These are phyloP conservation scores for Wickerhamomyces ciferrii DNA, from an alignment of 805 yeast species.

Conservation along the genomic window DNA sequence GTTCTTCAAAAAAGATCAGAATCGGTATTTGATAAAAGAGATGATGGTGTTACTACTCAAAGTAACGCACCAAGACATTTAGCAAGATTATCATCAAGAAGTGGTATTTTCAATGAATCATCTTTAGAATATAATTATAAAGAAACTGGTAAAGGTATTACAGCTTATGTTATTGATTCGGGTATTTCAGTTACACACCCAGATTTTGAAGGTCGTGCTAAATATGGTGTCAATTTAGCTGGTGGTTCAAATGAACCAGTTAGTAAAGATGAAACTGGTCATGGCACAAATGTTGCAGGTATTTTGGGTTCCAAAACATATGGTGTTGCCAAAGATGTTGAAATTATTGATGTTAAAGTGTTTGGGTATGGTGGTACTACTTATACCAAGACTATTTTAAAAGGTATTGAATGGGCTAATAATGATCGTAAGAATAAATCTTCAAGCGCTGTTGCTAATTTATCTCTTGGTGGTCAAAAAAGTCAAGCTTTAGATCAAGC, in stretches of 20 bases:
- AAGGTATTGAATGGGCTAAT: slow-evolving; percentile 63
- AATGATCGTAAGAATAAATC: slow-evolving; percentile 39
- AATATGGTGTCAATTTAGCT: slow-evolving; percentile 54
- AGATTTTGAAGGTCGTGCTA: slow-evolving; percentile 59
- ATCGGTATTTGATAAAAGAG: slow-evolving; percentile 3
- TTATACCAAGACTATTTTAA: slow-evolving; percentile 49
- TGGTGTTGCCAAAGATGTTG: slow-evolving; percentile 74
- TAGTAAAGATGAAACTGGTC: slow-evolving; percentile 71
- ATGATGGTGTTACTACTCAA: slow-evolving; percentile 22
- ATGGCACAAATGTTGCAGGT: slow-evolving; percentile 92
- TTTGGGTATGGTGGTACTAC: slow-evolving; percentile 66
- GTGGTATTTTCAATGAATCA: slow-evolving; percentile 7
- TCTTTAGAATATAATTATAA: slow-evolving; percentile 41
- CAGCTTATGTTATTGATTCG: slow-evolving; percentile 77
- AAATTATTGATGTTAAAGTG: slow-evolving; percentile 67
- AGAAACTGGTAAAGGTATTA: slow-evolving; percentile 51
- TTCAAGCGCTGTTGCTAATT: slow-evolving; percentile 60
- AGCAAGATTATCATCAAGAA: slow-evolving; percentile 49
- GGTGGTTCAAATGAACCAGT: slow-evolving; percentile 30
- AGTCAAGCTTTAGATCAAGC: slow-evolving; percentile 79
- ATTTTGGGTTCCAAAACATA: slow-evolving; percentile 66
- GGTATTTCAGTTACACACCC: slow-evolving; percentile 60
- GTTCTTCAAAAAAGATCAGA: slow-evolving; percentile 4
- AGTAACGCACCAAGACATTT: slow-evolving; percentile 58
- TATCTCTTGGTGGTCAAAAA: slow-evolving; percentile 66